Base-by-base conservation (phyloP, 176 grass and related monocot species). In the Poa pratensis region DNA sequence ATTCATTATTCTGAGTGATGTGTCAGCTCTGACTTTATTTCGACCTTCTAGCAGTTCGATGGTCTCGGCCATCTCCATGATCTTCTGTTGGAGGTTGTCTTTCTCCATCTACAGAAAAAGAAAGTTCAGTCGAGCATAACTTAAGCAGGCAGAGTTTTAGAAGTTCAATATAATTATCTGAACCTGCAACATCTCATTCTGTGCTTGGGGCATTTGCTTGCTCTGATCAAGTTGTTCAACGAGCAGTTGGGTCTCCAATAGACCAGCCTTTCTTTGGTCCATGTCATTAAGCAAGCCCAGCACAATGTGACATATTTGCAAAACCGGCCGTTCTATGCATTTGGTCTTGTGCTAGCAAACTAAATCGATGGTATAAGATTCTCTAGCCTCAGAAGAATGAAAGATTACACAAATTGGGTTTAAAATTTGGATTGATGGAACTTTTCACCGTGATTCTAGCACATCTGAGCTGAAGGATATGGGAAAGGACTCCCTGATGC, bases 161-260 rank as follows among this genome's bases (percentile, higher is more conserved):
- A 9, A 34, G 40, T 40, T 40, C 39, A 40, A 40, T 58, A 32
- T 87, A 22, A 42, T 49, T 43, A 73, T 86, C 49, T 79, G 40
- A 35, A 97, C 94, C 89, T 97, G 92, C 30, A 97, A 46, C 48
- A 97, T 90, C 81, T 90, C 86, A 51, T 90, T 94, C 81, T 92
- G 87, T 16, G 91, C 78, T 81, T 84, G 67, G 2, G 94, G 82
- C 81, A 94, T 85, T 68, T 94, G 89, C 74, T 94, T 89, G 76
- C 75, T 89, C 58, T 91, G 89, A 76, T 92, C 88, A 73, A 94
- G 91, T 34, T 90, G 85, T 82, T 94, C 94, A 30, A 97, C 59
- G 6, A 90, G 65, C 76, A 97, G 67, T 66, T 92, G 89, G 26
- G 69, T 77, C 57, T 84, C 82, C 48, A 92, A 67, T 64, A 94